These are phyloP conservation scores for Myriosclerotinia duriaeana DNA, from an alignment of 2,329 filamentous ascomycete genomes.

Conservation along the genomic window DNA sequence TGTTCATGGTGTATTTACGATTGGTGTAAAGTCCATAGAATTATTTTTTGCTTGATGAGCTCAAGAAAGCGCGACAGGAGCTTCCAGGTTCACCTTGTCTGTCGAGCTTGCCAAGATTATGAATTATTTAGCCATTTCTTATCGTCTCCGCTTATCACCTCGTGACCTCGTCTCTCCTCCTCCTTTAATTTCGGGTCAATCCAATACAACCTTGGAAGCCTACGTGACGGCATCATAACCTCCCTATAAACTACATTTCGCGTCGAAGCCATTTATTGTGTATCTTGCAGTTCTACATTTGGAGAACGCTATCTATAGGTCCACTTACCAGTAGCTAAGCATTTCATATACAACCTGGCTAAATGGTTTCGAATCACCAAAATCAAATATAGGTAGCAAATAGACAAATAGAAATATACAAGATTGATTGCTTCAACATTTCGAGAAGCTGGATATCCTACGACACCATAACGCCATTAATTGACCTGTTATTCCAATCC, in stretches of 20 bases:
- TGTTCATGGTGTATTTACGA: background rate
- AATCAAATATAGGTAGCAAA: background rate
- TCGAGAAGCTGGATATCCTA: constrained; percentile 7
- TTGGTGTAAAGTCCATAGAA: background rate
- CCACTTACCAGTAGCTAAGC: background rate
- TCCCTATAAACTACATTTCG: background rate
- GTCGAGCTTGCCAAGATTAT: constrained; percentile 7
- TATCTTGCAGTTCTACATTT: background rate
- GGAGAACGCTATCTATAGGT: background rate
- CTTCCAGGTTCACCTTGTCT: background rate
- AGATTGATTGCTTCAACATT: background rate
- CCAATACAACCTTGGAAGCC: too few species aligned
- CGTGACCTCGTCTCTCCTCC: background rate
- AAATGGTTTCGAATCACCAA: background rate
- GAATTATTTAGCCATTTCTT: constrained; percentile 16
- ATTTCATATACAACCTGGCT: background rate
- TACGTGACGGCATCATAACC: background rate
- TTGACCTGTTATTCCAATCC: constrained; percentile 3
- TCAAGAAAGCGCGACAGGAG: background rate
- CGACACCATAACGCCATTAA: background rate
- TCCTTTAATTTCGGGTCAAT: too few species aligned
- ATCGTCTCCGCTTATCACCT: constrained; percentile 3
- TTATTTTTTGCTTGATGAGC: background rate
- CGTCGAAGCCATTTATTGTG: too few species aligned
- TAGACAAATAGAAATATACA: background rate